phyloP scores from a whole-genome alignment of 306 rosid genomes.

The Senna tora region DNA sequence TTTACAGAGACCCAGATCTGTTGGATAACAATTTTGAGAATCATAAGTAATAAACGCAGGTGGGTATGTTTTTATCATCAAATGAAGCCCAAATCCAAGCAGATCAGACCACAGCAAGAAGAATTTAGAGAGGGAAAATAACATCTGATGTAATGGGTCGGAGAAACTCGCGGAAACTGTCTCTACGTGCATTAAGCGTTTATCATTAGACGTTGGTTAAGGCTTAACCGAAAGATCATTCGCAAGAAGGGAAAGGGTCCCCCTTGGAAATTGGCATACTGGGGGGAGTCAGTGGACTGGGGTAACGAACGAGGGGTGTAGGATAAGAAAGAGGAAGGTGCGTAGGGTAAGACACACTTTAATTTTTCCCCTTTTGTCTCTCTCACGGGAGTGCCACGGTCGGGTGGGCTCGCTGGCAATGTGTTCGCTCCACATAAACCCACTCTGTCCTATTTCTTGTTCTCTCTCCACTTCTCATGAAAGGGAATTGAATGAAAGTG shows the following conservation, averaged over 20 bases:
- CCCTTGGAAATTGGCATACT: constrained; percentile 60
- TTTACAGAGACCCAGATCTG: constrained; percentile 78
- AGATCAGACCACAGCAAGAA: constrained; percentile 58
- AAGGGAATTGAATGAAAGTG: constrained; percentile 62
- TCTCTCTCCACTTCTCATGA: constrained; percentile 62
- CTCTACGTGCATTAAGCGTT: constrained; percentile 53
- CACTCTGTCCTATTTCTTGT: constrained; percentile 51
- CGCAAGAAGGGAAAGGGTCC: constrained; percentile 46
- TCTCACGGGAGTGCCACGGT: constrained; percentile 92
- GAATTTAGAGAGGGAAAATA: constrained; percentile 48
- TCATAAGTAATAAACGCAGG: constrained; percentile 44
- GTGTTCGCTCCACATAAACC: constrained; percentile 63
- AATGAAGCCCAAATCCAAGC: constrained; percentile 53
- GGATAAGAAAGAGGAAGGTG: constrained; percentile 51
- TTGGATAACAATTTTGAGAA: constrained; percentile 43
- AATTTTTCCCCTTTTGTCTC: constrained; percentile 56
- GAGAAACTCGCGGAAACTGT: constrained; percentile 64
- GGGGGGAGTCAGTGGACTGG: background rate
- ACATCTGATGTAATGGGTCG: constrained; percentile 54
- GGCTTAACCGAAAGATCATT: constrained; percentile 45
- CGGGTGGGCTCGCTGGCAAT: constrained; percentile 86
- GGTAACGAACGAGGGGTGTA: constrained; percentile 27
- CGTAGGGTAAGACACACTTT: constrained; percentile 49
- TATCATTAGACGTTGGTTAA: constrained; percentile 47
- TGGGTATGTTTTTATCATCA: constrained; percentile 50